Evolutionary conservation across 169 alveolate species (phyloP).

Genomic region (Eimeria falciformis): DNA sequence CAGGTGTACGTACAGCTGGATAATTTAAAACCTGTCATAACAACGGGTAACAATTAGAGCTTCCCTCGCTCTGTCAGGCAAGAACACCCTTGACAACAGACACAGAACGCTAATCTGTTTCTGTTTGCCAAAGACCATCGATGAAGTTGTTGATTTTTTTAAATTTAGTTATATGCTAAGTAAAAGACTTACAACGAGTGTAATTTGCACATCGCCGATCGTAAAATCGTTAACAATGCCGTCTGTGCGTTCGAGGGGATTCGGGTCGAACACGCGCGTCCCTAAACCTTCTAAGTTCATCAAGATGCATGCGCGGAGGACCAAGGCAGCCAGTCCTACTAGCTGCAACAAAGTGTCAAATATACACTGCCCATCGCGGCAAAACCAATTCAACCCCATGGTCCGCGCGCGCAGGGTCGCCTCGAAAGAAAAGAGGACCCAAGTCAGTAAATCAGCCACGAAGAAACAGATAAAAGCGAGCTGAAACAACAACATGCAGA

Average conservation of each 20-base stretch:
- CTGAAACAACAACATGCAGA: slow-evolving; percentile 35
- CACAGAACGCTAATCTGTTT: neutral
- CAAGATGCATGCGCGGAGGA: slow-evolving; percentile 61
- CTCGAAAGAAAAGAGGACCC: slow-evolving; percentile 63
- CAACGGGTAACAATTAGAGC: too few species aligned
- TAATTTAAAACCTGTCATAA: too few species aligned
- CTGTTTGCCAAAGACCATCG: slow-evolving; percentile 1
- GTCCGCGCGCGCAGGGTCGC: slow-evolving; percentile 58
- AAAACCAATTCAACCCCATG: slow-evolving; percentile 58
- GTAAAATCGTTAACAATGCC: slow-evolving; percentile 46
- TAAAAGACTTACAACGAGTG: slow-evolving; percentile 26
- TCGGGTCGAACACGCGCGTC: slow-evolving; percentile 67
- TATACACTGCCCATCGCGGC: slow-evolving; percentile 28
- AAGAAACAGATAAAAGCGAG: slow-evolving; percentile 66
- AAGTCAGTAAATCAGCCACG: slow-evolving; percentile 13
- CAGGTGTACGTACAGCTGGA: too few species aligned
- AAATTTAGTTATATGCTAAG: neutral
- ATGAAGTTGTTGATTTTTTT: neutral
- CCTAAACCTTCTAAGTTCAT: slow-evolving; percentile 64
- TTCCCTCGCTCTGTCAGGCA: too few species aligned
- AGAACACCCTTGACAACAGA: neutral
- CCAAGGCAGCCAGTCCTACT: slow-evolving; percentile 60
- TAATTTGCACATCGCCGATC: slow-evolving; percentile 48
- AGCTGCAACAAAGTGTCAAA: slow-evolving; percentile 71
- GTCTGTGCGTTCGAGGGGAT: slow-evolving; percentile 40